phyloP scores from a whole-genome alignment of 2,329 filamentous ascomycete species.

The Lachnellula hyalina region DNA sequence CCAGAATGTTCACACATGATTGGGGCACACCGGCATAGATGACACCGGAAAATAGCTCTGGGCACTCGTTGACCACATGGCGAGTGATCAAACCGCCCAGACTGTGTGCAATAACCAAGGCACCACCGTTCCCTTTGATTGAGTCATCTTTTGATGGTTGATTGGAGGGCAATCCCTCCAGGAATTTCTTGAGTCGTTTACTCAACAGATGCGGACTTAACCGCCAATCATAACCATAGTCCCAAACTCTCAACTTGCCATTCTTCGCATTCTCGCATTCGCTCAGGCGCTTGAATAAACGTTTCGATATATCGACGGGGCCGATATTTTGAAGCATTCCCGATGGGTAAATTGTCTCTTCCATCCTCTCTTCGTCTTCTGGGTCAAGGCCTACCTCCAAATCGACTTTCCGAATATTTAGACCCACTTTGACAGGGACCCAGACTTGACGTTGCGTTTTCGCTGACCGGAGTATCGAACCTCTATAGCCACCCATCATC shows the following conservation, averaged over 20 bases:
- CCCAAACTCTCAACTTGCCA: conserved; percentile 72
- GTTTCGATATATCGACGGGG: conserved; percentile 80
- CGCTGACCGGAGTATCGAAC: conserved; percentile 81
- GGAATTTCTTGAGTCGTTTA: conserved; percentile 63
- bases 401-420: conserved; percentile 88
- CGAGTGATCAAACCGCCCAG: conserved; percentile 83
- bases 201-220: conserved; percentile 75
- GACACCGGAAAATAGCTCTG: conserved; percentile 80
- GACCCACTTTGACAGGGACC: conserved; percentile 88
- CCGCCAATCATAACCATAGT: conserved; percentile 95
- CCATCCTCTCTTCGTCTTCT: conserved; percentile 79
- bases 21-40: conserved; percentile 82
- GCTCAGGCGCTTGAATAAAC: conserved; percentile 72
- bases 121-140: conserved; percentile 55
- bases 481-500: conserved; percentile 83
- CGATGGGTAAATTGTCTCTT: conserved; percentile 74
- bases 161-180: conserved; percentile 73
- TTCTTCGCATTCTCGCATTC: conserved; percentile 67
- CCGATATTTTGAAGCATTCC: conserved; percentile 91
- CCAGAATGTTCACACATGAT: conserved; percentile 85
- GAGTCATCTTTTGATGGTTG: conserved; percentile 39
- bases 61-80: conserved; percentile 78
- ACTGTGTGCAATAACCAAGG: conserved; percentile 78
- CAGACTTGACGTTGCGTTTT: conserved; percentile 82
- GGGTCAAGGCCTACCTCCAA: conserved; percentile 77